These are phyloP conservation scores for Echium plantagineum DNA, from an alignment of 257 asterid species.

Conservation along the genomic window DNA sequence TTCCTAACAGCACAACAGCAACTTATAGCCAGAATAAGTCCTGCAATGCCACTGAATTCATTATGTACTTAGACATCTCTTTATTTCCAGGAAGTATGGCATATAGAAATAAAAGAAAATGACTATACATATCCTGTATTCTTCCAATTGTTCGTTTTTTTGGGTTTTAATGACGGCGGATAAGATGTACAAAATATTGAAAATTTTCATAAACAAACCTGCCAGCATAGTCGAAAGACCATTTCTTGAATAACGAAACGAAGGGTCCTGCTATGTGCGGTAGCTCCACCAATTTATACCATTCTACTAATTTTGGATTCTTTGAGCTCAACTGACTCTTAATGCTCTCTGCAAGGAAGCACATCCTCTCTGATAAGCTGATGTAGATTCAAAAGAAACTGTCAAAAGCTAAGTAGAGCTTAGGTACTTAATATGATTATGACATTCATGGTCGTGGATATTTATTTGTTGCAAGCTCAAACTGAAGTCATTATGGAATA, in stretches of 20 bases:
- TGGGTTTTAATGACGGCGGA: not conserved
- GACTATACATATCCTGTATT: not conserved
- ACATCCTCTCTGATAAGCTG: conserved; percentile 48
- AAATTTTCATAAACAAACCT: conserved; percentile 30
- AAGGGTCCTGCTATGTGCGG: conserved; percentile 45
- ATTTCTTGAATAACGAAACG: conserved; percentile 67
- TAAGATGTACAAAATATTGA: not conserved
- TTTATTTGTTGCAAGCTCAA: not conserved
- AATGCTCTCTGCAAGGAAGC: conserved; percentile 34
- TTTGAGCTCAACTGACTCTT: conserved; percentile 44
- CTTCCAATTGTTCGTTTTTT: not conserved
- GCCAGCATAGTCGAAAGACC: conserved; percentile 79
- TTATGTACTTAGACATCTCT: conserved; percentile 22
- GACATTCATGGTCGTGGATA: not conserved
- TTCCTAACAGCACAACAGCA: conserved; percentile 54
- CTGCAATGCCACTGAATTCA: conserved; percentile 82
- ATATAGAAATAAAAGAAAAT: not conserved
- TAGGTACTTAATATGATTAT: not conserved
- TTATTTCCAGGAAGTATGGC: conserved; percentile 2
- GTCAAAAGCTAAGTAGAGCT: not conserved
- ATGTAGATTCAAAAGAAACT: conserved; percentile 14
- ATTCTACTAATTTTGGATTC: conserved; percentile 41
- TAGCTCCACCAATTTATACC: conserved; percentile 61
- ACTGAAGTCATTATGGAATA: not conserved
- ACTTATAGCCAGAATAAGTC: conserved; percentile 53